Conservation (phyloP, 441 rosid species). For the Gossypium schwendimanii region DNA sequence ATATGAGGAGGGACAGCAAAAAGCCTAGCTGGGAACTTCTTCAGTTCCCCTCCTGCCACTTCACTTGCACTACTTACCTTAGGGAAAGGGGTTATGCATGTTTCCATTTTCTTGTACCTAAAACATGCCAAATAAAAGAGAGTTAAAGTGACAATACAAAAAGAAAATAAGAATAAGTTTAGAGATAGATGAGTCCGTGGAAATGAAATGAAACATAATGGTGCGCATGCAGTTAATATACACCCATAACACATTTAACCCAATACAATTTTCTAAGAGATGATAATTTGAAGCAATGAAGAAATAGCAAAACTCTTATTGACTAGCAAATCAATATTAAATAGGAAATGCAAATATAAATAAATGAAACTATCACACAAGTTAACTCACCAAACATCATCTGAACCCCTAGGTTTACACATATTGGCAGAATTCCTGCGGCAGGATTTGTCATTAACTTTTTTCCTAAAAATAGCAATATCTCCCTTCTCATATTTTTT, state of each 20-base stretch:
- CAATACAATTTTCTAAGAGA: neutral
- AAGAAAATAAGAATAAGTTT: neutral
- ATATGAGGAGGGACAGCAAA: slow-evolving; percentile 67
- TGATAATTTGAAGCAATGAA: neutral
- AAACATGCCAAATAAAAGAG: slow-evolving; percentile 9
- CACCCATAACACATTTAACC: neutral
- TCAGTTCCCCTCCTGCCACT: slow-evolving; percentile 73
- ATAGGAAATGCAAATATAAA: neutral
- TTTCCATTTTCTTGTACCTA: slow-evolving; percentile 73
- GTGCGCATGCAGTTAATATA: neutral
- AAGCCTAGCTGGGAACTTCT: slow-evolving; percentile 84
- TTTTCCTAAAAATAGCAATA: slow-evolving; percentile 67
- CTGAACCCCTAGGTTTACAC: slow-evolving; percentile 33
- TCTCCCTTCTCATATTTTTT: slow-evolving; percentile 88
- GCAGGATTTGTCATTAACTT: slow-evolving; percentile 49
- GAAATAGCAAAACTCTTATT: neutral
- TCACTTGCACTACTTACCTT: slow-evolving; percentile 49
- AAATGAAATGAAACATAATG: neutral
- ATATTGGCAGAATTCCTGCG: slow-evolving; percentile 34
- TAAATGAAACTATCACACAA: neutral
- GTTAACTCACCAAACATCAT: slow-evolving; percentile 51
- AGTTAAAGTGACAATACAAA: neutral
- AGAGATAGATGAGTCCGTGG: neutral
- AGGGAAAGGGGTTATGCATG: slow-evolving; percentile 64
- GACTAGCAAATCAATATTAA: neutral